Evolutionary conservation across 2,329 filamentous ascomycete species (phyloP), one percentile per base, ranked within the genome.

Genomic region (Cercospora sp.): DNA sequence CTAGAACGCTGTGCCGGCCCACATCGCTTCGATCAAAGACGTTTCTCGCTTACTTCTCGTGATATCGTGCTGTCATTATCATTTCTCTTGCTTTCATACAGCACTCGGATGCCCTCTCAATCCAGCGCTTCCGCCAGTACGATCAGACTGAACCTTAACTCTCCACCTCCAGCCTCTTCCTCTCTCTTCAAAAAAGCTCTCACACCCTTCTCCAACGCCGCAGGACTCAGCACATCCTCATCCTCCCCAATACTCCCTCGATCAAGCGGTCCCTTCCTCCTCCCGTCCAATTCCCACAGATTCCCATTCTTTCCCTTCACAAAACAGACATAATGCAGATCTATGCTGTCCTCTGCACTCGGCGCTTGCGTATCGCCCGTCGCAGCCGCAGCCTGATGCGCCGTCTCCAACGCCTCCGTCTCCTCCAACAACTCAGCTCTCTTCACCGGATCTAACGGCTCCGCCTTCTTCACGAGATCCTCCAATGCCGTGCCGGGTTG

Each of bases 241-340:
- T 80, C 82, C 4, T 75, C 74, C 24, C 68, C 73, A 24, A 85
- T 74, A 57, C 69, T 67, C 9, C 83, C 83, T 13, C 91, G 83
- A 71, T 92, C 87, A 57, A 94, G 80, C 0, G 92, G 92, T 0
- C 92, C 92, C 74, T 90, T 90, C 60, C 90, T 84, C 24, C 85
- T 80, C 0, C 93, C 93, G 80, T 96, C 92, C 75, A 96, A 80
- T 81, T 96, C 93, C 88, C 91, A 96, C 51, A 96, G 83, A 60
- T 81, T 78, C 6, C 86, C 86, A 65, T 90, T 90, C 62, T 81
- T 81, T 2, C 85, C 87, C 83, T 94, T 95, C 63, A 95, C 91
- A 80, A 98, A 99, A 77, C 92, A 95, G 58, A 98, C 94, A 79
- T 97, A 98, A 82, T 99, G 95, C 74, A 97, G 84, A 77, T 97